These are phyloP conservation scores for Neurospora sp. DNA, from an alignment of 495 filamentous ascomycete species.

Conservation along the genomic window DNA sequence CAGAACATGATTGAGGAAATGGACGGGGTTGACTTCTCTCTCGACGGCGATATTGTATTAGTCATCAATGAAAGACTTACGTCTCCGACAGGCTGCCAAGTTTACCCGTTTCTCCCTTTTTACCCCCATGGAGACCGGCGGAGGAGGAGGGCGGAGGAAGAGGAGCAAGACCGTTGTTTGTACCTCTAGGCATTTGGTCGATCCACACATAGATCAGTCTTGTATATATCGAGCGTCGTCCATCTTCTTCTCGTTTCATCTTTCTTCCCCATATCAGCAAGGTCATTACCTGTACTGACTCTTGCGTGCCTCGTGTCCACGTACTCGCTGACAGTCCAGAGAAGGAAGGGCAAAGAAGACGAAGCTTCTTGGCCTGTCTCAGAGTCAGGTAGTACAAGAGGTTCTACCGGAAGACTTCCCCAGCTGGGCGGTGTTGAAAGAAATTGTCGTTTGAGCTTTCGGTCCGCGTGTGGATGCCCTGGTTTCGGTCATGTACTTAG, in stretches of 20 bases:
- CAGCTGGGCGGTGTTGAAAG: background rate
- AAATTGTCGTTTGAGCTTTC: background rate
- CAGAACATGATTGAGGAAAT: slow-evolving; percentile 95
- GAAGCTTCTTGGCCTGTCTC: background rate
- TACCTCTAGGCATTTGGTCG: background rate
- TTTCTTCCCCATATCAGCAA: background rate
- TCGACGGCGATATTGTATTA: background rate
- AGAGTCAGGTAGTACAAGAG: background rate
- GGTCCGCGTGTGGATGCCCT: background rate
- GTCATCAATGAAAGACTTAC: background rate
- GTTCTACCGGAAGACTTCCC: background rate
- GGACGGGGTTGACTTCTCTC: slow-evolving; percentile 67
- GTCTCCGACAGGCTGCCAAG: slow-evolving; percentile 47
- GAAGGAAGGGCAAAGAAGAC: background rate
- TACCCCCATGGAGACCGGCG: background rate
- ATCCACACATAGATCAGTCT: background rate
- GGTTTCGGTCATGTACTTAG: background rate
- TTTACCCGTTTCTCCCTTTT: background rate
- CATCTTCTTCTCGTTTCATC: no score
- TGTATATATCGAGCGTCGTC: background rate
- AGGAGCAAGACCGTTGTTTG: background rate
- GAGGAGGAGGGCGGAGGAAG: background rate
- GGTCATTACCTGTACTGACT: background rate
- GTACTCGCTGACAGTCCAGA: background rate
- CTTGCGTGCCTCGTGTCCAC: background rate